Percentiles rank a stretch among this genome's conserved stretches.
Evolutionary conservation across 768 basidiomycete species (phyloP).

Genomic region (Podaxis carcinomalis): DNA sequence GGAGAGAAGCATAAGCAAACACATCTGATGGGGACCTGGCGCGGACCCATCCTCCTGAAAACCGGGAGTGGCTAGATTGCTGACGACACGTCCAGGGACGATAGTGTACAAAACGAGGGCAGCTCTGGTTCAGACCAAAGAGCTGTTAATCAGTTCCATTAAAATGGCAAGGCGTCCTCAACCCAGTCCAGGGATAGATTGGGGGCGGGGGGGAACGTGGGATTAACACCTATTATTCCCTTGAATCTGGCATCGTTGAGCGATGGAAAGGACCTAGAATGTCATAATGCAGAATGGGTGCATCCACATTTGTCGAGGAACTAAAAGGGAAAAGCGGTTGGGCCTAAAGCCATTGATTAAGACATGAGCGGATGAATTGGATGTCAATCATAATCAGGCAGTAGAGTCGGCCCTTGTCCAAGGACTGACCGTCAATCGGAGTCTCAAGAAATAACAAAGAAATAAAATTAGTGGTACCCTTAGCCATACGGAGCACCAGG

Average conservation of each 20-base stretch:
- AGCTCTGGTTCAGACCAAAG: background rate
- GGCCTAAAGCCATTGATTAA: too few species aligned
- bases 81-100: conserved; percentile 46
- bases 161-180: background rate
- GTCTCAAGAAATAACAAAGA: background rate
- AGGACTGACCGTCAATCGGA: background rate
- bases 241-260: too few species aligned
- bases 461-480: background rate
- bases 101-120: background rate
- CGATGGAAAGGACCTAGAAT: too few species aligned
- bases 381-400: too few species aligned
- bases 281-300: too few species aligned
- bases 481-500: conserved; percentile 25
- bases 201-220: background rate
- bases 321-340: too few species aligned
- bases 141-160: background rate
- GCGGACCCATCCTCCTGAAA: background rate
- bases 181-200: background rate
- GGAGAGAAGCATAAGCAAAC: background rate
- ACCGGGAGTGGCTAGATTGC: conserved; percentile 27
- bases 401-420: background rate
- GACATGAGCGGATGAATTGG: too few species aligned
- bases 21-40: background rate
- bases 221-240: background rate
- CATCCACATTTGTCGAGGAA: too few species aligned